A percentile compares a stretch with the other conserved stretches of the same genome.
Conservation (phyloP, 2,329 filamentous ascomycete genomes). For the Fusarium agapanthi region DNA sequence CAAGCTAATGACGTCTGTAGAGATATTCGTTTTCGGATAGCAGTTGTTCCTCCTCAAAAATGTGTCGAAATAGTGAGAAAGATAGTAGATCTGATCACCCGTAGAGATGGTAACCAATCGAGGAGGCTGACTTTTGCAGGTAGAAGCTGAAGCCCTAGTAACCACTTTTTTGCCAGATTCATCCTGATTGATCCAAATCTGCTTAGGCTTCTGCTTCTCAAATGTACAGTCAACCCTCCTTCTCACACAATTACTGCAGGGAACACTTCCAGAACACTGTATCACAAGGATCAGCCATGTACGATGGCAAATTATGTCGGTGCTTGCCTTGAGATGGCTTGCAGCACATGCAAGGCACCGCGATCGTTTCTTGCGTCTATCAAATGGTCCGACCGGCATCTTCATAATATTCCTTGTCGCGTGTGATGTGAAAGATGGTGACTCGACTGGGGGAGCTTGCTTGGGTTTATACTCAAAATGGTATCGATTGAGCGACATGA, state of each 20-base stretch:
- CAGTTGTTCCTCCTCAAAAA: conserved; percentile 45
- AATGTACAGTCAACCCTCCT: conserved; percentile 39
- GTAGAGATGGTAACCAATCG: neutral
- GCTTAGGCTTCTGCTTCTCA: neutral
- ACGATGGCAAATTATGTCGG: neutral
- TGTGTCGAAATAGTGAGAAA: conserved; percentile 44
- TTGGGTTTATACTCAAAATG: conserved; percentile 24
- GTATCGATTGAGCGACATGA: conserved; percentile 31
- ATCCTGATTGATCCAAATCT: conserved; percentile 38
- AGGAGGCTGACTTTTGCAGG: neutral
- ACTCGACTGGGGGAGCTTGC: neutral
- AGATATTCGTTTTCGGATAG: conserved; percentile 1
- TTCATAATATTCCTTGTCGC: neutral
- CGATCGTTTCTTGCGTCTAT: conserved; percentile 44
- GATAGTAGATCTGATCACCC: conserved; percentile 23
- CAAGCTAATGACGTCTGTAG: conserved; percentile 34
- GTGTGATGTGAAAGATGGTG: neutral
- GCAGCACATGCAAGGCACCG: conserved; percentile 44
- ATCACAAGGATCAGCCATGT: neutral
- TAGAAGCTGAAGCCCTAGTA: neutral
- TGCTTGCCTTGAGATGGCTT: conserved; percentile 47
- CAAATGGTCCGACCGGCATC: conserved; percentile 48
- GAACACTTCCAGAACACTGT: conserved; percentile 47
- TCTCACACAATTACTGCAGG: conserved; percentile 45
- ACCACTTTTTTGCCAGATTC: conserved; percentile 3